phyloP scores from a whole-genome alignment of 352 stramenopile species.

The Stephanocyclus meneghinianus region DNA sequence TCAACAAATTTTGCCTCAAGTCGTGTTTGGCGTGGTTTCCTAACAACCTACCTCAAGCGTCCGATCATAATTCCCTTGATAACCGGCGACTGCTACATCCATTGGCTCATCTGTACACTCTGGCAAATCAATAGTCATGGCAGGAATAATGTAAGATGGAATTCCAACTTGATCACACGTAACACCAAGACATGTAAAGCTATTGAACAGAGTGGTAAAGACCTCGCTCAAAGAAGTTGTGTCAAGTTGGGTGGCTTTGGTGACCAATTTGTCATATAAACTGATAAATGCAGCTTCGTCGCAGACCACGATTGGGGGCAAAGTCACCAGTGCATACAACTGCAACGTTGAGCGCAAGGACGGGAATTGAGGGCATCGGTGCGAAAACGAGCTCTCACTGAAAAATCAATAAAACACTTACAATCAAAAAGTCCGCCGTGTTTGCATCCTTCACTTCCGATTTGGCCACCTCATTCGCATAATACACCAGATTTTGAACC shows the following conservation, averaged over 20 bases:
- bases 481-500: conserved; percentile 77
- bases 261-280: conserved; percentile 41
- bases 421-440: conserved; percentile 24
- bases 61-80: conserved; percentile 13
- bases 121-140: neutral
- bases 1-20: neutral
- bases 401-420: conserved; percentile 13
- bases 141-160: neutral
- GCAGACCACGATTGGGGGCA: conserved; percentile 47
- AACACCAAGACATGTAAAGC: conserved; percentile 17
- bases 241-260: conserved; percentile 16
- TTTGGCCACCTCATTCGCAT: conserved; percentile 35
- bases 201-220: conserved; percentile 24
- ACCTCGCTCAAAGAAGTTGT: conserved; percentile 4
- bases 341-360: conserved; percentile 1
- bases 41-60: conserved; percentile 11
- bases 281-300: conserved; percentile 30
- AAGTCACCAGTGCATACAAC: conserved; percentile 50
- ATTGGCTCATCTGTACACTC: conserved; percentile 2
- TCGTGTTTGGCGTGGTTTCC: too few species aligned
- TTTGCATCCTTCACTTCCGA: neutral
- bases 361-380: neutral
- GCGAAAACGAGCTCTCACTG: neutral
- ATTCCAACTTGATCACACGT: conserved; percentile 24
- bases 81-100: conserved; percentile 8